Evolutionary conservation across 164 flowering plant genomes (phyloP).

Genomic region (Platanus orientalis): DNA sequence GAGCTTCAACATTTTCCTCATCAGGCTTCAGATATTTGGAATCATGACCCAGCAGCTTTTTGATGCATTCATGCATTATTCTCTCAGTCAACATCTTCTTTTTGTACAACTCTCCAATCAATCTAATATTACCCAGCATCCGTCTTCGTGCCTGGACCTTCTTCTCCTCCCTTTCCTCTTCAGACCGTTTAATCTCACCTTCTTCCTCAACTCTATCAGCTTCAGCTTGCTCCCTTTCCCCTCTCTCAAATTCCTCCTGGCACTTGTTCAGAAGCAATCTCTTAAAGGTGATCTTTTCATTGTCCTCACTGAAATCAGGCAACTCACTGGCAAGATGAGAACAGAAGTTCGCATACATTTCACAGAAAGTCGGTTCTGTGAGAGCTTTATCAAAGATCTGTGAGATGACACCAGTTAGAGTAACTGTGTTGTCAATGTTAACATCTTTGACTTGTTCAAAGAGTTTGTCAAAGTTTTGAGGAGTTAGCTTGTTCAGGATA

Average conservation of each 20-base stretch:
- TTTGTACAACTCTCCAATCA: constrained; percentile 82
- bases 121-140: constrained; percentile 83
- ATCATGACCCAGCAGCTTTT: constrained; percentile 45
- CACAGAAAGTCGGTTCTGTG: constrained; percentile 90
- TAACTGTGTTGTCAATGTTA: constrained; percentile 60
- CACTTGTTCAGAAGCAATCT: constrained; percentile 78
- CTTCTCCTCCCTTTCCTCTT: constrained; percentile 67
- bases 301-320: constrained; percentile 59
- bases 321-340: constrained; percentile 53
- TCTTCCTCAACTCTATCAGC: constrained; percentile 65
- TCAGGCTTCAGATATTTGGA: constrained; percentile 34
- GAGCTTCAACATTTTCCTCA: constrained; percentile 86
- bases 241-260: constrained; percentile 91
- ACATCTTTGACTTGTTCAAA: constrained; percentile 82
- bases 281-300: constrained; percentile 73
- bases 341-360: constrained; percentile 90
- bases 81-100: constrained; percentile 85
- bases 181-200: constrained; percentile 57
- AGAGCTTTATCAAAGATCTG: constrained; percentile 90
- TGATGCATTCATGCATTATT: constrained; percentile 86
- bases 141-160: constrained; percentile 63
- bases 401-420: constrained; percentile 69
- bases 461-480: constrained; percentile 78
- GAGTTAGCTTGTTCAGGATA: constrained; percentile 79
- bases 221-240: constrained; percentile 79